phyloP scores from a whole-genome alignment of 495 filamentous ascomycete species.

The Thozetella sp. region DNA sequence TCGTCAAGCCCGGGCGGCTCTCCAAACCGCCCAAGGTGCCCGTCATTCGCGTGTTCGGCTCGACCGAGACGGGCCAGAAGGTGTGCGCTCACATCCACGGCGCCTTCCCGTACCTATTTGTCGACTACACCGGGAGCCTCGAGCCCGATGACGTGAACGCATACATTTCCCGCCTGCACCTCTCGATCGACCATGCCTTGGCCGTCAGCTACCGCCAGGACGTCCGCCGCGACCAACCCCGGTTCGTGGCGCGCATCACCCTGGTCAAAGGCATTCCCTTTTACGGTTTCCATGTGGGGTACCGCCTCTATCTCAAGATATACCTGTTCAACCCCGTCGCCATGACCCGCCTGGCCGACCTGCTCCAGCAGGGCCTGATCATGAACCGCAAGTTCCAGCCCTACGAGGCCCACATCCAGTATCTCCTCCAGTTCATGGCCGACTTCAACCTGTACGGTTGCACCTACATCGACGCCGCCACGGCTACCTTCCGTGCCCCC shows the following conservation, averaged over 20 bases:
- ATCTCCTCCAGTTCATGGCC: constrained; percentile 93
- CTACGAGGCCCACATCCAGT: constrained; percentile 91
- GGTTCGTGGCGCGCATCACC: constrained; percentile 86
- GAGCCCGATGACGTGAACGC: constrained; percentile 42
- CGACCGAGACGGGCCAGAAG: constrained; percentile 93
- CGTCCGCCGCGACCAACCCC: constrained; percentile 62
- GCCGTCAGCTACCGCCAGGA: constrained; percentile 80
- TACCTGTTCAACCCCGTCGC: constrained; percentile 85
- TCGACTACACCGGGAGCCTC: constrained; percentile 79
- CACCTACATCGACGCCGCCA: constrained; percentile 66
- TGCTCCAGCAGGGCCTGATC: constrained; percentile 83
- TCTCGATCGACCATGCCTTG: constrained; percentile 84
- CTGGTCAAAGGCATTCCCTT: constrained; percentile 93
- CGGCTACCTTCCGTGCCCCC: constrained; percentile 71
- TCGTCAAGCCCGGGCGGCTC: constrained; percentile 41
- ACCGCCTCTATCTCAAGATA: constrained; percentile 88
- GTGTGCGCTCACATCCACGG: constrained; percentile 97
- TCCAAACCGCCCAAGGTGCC: constrained; percentile 73
- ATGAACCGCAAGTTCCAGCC: constrained; percentile 84
- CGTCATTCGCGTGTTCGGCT: constrained; percentile 88
- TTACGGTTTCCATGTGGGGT: constrained; percentile 93
- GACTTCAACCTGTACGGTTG: constrained; percentile 98
- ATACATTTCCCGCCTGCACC: constrained; percentile 72
- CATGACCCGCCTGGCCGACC: constrained; percentile 80
- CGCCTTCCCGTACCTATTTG: constrained; percentile 90